Evolutionary conservation across 2,329 filamentous ascomycete species (phyloP), one percentile per base, ranked within the genome.

Genomic region (Colletotrichum euphorbiae): DNA sequence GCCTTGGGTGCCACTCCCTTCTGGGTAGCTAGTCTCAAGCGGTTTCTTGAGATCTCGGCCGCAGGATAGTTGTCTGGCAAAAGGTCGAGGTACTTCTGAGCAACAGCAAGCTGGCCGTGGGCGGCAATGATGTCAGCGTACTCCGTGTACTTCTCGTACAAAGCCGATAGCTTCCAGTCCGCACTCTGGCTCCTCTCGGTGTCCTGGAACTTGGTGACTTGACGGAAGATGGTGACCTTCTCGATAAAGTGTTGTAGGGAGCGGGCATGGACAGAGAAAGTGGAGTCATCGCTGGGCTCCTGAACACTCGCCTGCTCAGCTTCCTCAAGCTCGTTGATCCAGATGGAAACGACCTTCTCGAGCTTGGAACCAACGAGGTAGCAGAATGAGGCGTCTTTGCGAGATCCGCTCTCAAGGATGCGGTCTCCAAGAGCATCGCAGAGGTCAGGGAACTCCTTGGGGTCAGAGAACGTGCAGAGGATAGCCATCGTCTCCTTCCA

Each of bases 401-500:
- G 88, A 43, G 90, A 87, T 21, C 88, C 88, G n/a, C 83, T 82
- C 75, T 97, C 95, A 71, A 93, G 87, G 45, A 99, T 88, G 33
- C 97, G 89, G 78, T 99, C 97, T 73, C 96, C 96, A 21, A 99
- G 88, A 33, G 93, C 93, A 78, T 99, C 96, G 75, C 95, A 99
- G 11, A 99, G 89, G 76, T 98, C 94, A 5, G 95, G 89, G 77
- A 99, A 99, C 74, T 99, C 95, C 43, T 88, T 88, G 50, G 94
- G 91, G 71, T 97, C 91, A 0, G 96, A 96, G 79, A 95, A 99
- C 1, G 96, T 98, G 86, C 96, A 99, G 61, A 99, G 83, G 1
- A 94, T 92, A 31, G 93, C 94, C 92, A 99, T 97, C 3, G 95
- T 91, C 80, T 98, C 96, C 81, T 97, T 98, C 97, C 96, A 99